Conservation (phyloP, 306 rosid genomes). For the Citrullus amarus region DNA sequence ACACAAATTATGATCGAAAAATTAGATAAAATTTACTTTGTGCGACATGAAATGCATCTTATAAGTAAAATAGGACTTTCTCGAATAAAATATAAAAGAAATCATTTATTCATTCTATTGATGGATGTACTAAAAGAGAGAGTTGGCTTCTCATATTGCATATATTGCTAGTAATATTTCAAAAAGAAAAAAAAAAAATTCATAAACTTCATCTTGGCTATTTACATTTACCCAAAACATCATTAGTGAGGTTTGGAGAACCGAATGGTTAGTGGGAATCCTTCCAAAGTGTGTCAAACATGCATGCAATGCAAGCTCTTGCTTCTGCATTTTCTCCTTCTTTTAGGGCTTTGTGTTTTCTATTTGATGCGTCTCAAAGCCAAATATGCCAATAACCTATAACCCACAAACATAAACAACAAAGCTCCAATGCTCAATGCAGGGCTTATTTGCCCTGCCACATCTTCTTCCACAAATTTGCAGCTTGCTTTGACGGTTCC, state of each 20-base stretch:
- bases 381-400: conserved; percentile 66
- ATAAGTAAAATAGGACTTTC: too few relatives aligned
- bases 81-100: not conserved
- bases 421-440: conserved; percentile 36
- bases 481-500: conserved; percentile 24
- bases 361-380: conserved; percentile 56
- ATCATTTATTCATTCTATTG: not conserved
- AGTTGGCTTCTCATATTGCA: not conserved
- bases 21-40: too few relatives aligned
- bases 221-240: conserved; percentile 11
- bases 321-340: not conserved
- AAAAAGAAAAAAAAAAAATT: not conserved
- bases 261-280: not conserved
- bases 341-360: not conserved
- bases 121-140: not conserved
- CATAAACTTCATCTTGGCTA: not conserved
- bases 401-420: conserved; percentile 66
- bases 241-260: not conserved
- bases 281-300: not conserved
- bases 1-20: too few relatives aligned
- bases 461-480: conserved; percentile 68
- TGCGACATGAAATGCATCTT: too few relatives aligned
- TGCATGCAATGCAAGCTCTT: not conserved
- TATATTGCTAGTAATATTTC: too few relatives aligned
- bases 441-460: conserved; percentile 60